These are phyloP conservation scores for Termitomyces eurrhizus DNA, from an alignment of 768 basidiomycete genomes.

Conservation along the genomic window DNA sequence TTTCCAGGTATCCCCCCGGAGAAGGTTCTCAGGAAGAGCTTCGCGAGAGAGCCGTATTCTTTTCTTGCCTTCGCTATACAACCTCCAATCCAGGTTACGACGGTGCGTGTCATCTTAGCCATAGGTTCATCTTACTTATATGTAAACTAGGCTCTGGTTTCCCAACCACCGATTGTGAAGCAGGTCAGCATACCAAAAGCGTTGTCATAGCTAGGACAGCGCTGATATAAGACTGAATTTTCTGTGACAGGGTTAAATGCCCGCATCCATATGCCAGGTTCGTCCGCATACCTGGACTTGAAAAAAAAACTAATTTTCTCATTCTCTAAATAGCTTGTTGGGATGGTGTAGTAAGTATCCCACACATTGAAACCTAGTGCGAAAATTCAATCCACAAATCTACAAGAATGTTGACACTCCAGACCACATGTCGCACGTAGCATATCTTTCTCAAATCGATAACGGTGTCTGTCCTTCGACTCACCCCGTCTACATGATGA, in stretches of 20 bases:
- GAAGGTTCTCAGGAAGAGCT: slow-evolving; percentile 37
- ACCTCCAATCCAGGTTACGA: slow-evolving; percentile 24
- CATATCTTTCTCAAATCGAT: slow-evolving; percentile 30
- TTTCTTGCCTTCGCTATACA: slow-evolving; percentile 36
- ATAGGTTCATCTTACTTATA: neutral
- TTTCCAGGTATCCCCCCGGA: slow-evolving; percentile 22
- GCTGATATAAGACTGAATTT: slow-evolving; percentile 6
- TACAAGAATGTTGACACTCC: slow-evolving; percentile 34
- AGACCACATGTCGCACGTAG: slow-evolving; percentile 33
- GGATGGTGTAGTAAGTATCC: slow-evolving; percentile 32
- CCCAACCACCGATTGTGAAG: slow-evolving; percentile 39
- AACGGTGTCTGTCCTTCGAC: slow-evolving; percentile 34
- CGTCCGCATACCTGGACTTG: neutral
- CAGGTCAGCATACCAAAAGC: slow-evolving; percentile 11
- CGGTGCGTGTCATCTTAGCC: slow-evolving; percentile 12
- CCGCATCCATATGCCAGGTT: slow-evolving; percentile 32
- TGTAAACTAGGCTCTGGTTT: slow-evolving; percentile 29
- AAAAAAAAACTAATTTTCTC: neutral
- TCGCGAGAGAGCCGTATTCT: slow-evolving; percentile 34
- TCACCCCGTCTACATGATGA: slow-evolving; percentile 35
- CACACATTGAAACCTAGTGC: neutral
- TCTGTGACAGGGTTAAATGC: slow-evolving; percentile 28
- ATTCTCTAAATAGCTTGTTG: slow-evolving; percentile 27
- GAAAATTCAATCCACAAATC: neutral
- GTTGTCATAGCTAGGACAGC: neutral